Evolutionary conservation across 768 basidiomycete genomes (phyloP), one percentile per base, ranked within the genome.

Genomic region (Leccinum rimulosum): DNA sequence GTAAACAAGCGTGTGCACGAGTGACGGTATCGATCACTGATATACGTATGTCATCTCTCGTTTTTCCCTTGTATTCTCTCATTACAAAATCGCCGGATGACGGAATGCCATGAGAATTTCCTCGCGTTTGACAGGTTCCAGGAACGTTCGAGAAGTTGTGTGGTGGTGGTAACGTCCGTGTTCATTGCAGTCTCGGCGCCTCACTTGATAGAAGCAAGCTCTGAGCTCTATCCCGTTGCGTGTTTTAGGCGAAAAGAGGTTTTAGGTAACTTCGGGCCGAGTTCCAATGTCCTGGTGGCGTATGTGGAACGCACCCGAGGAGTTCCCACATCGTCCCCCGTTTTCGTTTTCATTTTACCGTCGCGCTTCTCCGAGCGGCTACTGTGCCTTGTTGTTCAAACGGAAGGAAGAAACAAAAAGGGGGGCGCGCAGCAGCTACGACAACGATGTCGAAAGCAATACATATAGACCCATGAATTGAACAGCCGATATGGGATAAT

Each of bases 21-120:
- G 27, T 55, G 43, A 55, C 11, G 47, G 28, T n/a, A 53, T 31
- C 27, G 54, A 64, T 64, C 63, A 31, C 50, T 40, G 51, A 56
- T 61, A 55, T 30, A 61, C 30, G 54, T 45, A 45, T 19, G 43
- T 19, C 19, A 19, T 45, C 43, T 43, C 17, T n/a, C 17, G 14
- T 31, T 55, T 33, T 56, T 50, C 43, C 61, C 25, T 57, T 50
- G 55, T 11, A n/a, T 17, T 8, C 17, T 19, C 38, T 11, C 19
- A 19, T 40, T 11, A 19, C 17, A n/a, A 51, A 47, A 55, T 43
- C 25, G 11, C 14, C 25, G 15, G n/a, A 59, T 66, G 62, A 66
- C 65, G 65, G 59, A 58, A 66, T 60, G 55, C 38, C 58, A 52
- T 66, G 65, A 63, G 58, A 45, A 45, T 19, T 19, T 19, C 40